A percentile compares a stretch with the other conserved stretches of the same genome.
Conservation (phyloP, 73 alveolate species). For the Strombidium stylifer region DNA sequence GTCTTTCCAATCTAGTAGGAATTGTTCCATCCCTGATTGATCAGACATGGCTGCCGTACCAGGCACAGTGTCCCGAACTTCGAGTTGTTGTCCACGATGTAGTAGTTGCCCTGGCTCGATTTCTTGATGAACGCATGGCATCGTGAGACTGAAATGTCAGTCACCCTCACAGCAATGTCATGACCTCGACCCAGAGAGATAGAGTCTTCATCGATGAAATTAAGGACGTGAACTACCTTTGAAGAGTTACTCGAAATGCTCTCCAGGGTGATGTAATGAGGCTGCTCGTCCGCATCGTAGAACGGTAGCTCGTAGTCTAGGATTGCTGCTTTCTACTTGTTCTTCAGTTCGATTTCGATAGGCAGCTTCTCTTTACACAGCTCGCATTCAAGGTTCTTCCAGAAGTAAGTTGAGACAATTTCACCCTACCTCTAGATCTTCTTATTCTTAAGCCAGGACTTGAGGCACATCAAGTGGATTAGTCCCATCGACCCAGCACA, state of each 20-base stretch:
- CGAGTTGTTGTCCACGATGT: slow-evolving; percentile 70
- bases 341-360: background rate
- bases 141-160: slow-evolving; percentile 83
- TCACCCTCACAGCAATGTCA: slow-evolving; percentile 72
- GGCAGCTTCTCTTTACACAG: slow-evolving; percentile 46
- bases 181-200: slow-evolving; percentile 78
- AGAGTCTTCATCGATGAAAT: background rate
- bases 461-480: slow-evolving; percentile 60
- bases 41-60: slow-evolving; percentile 33
- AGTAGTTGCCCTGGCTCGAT: slow-evolving; percentile 59
- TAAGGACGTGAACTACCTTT: slow-evolving; percentile 30
- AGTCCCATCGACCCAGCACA: slow-evolving; percentile 72
- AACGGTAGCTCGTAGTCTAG: slow-evolving; percentile 14
- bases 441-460: slow-evolving; percentile 54
- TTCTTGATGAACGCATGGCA: slow-evolving; percentile 67
- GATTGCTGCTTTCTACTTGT: background rate
- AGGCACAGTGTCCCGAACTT: slow-evolving; percentile 79
- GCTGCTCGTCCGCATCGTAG: background rate
- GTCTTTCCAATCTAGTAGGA: slow-evolving; percentile 13
- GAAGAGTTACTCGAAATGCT: slow-evolving; percentile 1
- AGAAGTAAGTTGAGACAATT: slow-evolving; percentile 26
- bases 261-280: slow-evolving; percentile 14
- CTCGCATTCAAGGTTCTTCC: slow-evolving; percentile 61
- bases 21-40: background rate
- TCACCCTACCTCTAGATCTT: slow-evolving; percentile 22